A percentile compares a stretch with the other conserved stretches of the same genome.
Conservation (phyloP, 2,329 filamentous ascomycete species). For the Sphaerulina musiva region DNA sequence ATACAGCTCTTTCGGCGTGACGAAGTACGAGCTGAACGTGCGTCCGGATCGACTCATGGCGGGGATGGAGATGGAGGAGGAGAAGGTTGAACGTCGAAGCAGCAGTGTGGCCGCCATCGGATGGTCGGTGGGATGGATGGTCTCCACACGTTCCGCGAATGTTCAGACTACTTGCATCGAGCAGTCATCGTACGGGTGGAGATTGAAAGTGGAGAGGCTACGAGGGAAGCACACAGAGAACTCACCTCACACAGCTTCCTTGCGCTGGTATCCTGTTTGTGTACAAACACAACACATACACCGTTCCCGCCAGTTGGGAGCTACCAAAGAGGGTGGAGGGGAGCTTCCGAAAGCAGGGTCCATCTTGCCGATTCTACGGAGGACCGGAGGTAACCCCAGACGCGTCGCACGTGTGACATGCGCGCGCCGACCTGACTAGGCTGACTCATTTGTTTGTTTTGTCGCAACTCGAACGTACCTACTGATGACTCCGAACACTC, state of each 20-base stretch:
- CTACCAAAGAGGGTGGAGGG: not conserved
- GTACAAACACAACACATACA: not conserved
- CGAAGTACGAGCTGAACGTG: constrained; percentile 71
- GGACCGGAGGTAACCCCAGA: not conserved
- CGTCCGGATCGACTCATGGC: constrained; percentile 33
- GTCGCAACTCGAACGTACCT: not conserved
- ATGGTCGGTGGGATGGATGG: not conserved
- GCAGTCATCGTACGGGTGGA: constrained; percentile 3
- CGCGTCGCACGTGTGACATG: not conserved
- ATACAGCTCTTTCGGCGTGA: constrained; percentile 75
- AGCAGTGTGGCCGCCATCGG: constrained; percentile 7
- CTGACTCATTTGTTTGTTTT: not conserved
- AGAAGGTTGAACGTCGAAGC: constrained; percentile 1
- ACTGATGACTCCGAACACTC: no score
- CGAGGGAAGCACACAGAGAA: not conserved
- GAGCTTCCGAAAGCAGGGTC: not conserved
- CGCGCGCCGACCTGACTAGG: no score
- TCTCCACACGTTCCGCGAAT: constrained; percentile 3
- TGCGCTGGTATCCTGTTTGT: not conserved
- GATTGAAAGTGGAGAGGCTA: constrained; percentile 1
- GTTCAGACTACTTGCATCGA: constrained; percentile 3
- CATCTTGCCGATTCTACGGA: not conserved
- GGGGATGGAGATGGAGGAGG: constrained; percentile 3
- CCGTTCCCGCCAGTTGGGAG: not conserved
- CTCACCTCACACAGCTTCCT: not conserved